Conservation (phyloP, 1,139 yeast species). For the Candida mesenterica region DNA sequence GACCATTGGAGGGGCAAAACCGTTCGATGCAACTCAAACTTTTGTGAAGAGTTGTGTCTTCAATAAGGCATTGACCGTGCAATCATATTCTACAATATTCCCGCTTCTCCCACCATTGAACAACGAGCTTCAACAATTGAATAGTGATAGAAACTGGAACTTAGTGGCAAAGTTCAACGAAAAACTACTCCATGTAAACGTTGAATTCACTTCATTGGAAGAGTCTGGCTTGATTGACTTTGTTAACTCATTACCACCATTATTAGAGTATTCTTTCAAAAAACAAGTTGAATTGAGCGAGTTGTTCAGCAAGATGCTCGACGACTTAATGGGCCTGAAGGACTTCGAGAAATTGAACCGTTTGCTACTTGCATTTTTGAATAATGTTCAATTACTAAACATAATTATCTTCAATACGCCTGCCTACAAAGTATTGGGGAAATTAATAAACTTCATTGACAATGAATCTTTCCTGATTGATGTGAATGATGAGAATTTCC, state of each 20-base stretch:
- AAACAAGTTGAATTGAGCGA: conserved; percentile 37
- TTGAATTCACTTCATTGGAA: conserved; percentile 55
- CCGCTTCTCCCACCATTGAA: conserved; percentile 3
- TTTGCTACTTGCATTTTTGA: conserved; percentile 45
- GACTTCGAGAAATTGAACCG: conserved; percentile 48
- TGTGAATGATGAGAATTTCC: conserved; percentile 58
- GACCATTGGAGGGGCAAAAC: conserved; percentile 16
- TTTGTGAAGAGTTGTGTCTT: conserved; percentile 51
- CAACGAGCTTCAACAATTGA: conserved; percentile 11
- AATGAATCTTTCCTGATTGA: conserved; percentile 32
- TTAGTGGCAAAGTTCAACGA: conserved; percentile 21
- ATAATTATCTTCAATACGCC: conserved; percentile 33
- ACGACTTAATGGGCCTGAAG: conserved; percentile 38
- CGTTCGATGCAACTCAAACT: conserved; percentile 54
- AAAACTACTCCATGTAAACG: conserved; percentile 43
- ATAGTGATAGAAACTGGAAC: conserved; percentile 7
- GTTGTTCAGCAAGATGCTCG: conserved; percentile 31
- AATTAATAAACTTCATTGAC: conserved; percentile 36
- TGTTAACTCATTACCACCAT: conserved; percentile 18
- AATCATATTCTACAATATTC: conserved; percentile 33
- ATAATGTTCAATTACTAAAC: conserved; percentile 41
- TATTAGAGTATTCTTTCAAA: conserved; percentile 40
- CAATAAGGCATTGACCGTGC: conserved; percentile 31
- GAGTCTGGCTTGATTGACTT: conserved; percentile 50
- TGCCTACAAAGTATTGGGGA: conserved; percentile 24